Base-by-base conservation (phyloP, 441 rosid genomes). In the Pelargonium australe region DNA sequence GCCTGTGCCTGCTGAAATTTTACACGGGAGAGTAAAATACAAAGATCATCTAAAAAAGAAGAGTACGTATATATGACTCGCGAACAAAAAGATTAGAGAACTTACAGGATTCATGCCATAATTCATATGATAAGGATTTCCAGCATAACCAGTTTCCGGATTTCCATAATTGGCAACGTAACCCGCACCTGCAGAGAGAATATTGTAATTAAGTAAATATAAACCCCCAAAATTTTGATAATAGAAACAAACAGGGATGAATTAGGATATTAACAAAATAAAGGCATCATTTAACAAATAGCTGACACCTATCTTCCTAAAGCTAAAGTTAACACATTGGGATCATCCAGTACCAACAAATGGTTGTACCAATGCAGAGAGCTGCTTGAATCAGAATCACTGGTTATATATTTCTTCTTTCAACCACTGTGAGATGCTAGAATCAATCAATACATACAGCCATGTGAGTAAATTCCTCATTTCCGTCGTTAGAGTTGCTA, bases 41-140 rank as follows among this genome's bases (percentile, higher is more conserved):
- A 19, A 1, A 40, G 7, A 49, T 55, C 43, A 23, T 45, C 44
- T 9, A 4, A 1, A 63, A 71, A 63, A 53, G 12, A 51, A 43
- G 57, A 20, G 9, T 49, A 11, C 20, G 12, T 17, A 28, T 11
- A 63, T 2, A 20, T 20, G 51, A 14, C 10, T 6, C 37, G 16
- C 49, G 68, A 34, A 2, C 31, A 28, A 28, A 10, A 23, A 55
- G 23, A 19, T 28, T 23, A 13, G 28, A 61, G 28, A 70, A 83
- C 98, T 89, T 84, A 91, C 98, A 64, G 89, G 89, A 85, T 86
- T 85, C 86, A 87, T 80, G 80, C 80, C 86, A 79, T 89, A 94
- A 79, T 80, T 82, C 45, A 78, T 79, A 68, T 87, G 89, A 79
- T 87, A 91, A 66, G 85, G 82, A 78, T 85, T 81, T 65, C 76